Base-by-base conservation (phyloP, 768 basidiomycete genomes). In the Symmetrospora coprosmae region DNA sequence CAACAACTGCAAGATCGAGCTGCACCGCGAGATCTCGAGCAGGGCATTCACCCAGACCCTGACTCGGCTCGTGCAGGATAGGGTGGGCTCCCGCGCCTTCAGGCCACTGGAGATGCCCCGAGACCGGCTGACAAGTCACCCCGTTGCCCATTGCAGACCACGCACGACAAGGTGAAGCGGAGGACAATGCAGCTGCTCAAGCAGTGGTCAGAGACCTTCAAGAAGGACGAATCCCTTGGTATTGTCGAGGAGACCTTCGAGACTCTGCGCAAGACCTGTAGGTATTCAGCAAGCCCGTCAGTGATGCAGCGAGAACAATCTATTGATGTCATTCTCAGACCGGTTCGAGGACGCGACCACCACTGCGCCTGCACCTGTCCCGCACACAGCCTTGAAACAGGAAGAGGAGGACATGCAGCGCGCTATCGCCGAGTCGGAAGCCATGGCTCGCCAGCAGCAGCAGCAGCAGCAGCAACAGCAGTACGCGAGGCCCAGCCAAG, bases 171-270 rank as follows among this genome's bases (percentile, higher is more conserved):
- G 71, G 92, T 96, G n/a, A 81, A 82, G 70, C 80, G 79, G 66
- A 78, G 86, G 50, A 80, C 82, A 0, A 74, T 96, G 21, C 73
- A 68, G 8, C 76, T 90, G 51, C 78, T 99, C 64, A 84, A 82
- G 14, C 74, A 80, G 63, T 97, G 92, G 92, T 80, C 85, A 1
- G 78, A 77, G 52, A 86, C 89, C 46, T 96, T 90, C 68, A 83
- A 84, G 71, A 78, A 78, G 11, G 84, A 92, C 67, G 72, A 82
- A 9, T 79, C 83, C 13, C 77, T 96, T 2, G 87, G 88, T 11
- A 75, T 97, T 31, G 91, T 97, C 85, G 83, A 84, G 66, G 88
- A 94, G 64, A 84, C 87, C 52, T 89, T 86, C 68, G 82, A 85
- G 65, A 77, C 73, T 56, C 75, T 99, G 39, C 84, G 85, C 73